Base-by-base conservation (phyloP, 2,329 filamentous ascomycete species). In the Xylaria sp. region DNA sequence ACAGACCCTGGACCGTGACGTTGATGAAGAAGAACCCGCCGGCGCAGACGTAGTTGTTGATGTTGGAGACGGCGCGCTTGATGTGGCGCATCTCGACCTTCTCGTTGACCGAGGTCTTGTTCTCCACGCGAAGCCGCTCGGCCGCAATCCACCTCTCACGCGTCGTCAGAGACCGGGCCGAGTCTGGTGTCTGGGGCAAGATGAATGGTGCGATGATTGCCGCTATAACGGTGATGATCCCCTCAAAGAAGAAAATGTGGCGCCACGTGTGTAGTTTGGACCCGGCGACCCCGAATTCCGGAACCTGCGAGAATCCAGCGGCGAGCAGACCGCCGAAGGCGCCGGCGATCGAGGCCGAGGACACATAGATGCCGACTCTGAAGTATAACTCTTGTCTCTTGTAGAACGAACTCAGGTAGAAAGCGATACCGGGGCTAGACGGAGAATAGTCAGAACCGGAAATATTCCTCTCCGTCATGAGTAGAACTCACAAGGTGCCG, bases 161-260 rank as follows among this genome's bases (percentile, higher is more conserved):
- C 27, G 80, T 77, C 25, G 74, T 84, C 47, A 87, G 73, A 65
- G 83, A 84, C 57, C 75, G 79, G 23, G 81, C 82, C 0, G 79
- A 76, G 7, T 73, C 71, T 0, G 85, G 84, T 10, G 72, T 78
- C 7, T 78, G 78, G 0, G 84, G 83, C 76, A 87, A 80, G 63
- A 84, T 73, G 53, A 83, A 76, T 0, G 83, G 83, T 0, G 84
- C 81, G 1, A 75, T 60, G 1, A 79, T 38, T 0, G 82, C 84
- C 11, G 83, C 68, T 41, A 83, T 60, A 21, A 81, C 72, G 9
- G 85, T 87, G 63, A 86, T 67, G 41, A 86, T 71, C 0, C 85
- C 85, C 70, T 87, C 85, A 61, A 88, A 87, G 74, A 87, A 86
- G 76, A 87, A 87, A 66, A 88, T 88, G 71, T 84, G 84, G 62